Evolutionary conservation across 2,329 filamentous ascomycete genomes (phyloP), one percentile per base, ranked within the genome.

Genomic region (Colletotrichum abscissum): DNA sequence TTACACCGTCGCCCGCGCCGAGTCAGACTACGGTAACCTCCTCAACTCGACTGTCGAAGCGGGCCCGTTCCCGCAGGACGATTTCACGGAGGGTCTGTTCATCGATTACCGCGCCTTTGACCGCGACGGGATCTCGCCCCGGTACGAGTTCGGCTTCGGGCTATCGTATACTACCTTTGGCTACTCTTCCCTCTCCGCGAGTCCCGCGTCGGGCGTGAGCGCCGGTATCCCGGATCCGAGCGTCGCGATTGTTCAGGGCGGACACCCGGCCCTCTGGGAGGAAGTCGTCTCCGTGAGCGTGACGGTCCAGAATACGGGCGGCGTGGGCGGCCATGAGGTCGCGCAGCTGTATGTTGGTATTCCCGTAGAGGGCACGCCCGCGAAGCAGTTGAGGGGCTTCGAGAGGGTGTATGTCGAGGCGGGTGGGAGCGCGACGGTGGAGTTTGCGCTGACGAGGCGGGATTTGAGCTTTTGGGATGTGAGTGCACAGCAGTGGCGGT

Each of bases 41-140:
- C 89, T 93, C 1, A 93, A 93, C 76, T 89, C 87, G 1, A 82
- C 92, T 4, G 86, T 92, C 0, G 59, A 59, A 22, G 78, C 26
- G 12, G 89, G 90, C 74, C 83, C 84, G 24, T 73, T 49, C 62
- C 94, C 94, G 0, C 93, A 96, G 80, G 93, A 95, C 77, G 90
- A 94, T 79, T 95, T 96, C 79, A 86, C 86, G 3, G 93, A 96
- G 78, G 94, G 93, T 0, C 83, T 95, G 0, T 94, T 94, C 79
- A 90, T 95, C 76, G 94, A 97, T 83, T 96, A 97, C 83, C 91
- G 94, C 7, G 88, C 95, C 79, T 97, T 97, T 77, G 94, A 97
- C 84, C 92, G 91, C 78, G 80, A 91, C 68, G 85, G 87, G 71
- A 90, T 96, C 75, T 84, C 86, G 0, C 94, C 94, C 0, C 90